Percentiles rank a stretch among this genome's conserved stretches.
phyloP scores from a whole-genome alignment of 163 green algal genomes.

The Chlorella variabilis region DNA sequence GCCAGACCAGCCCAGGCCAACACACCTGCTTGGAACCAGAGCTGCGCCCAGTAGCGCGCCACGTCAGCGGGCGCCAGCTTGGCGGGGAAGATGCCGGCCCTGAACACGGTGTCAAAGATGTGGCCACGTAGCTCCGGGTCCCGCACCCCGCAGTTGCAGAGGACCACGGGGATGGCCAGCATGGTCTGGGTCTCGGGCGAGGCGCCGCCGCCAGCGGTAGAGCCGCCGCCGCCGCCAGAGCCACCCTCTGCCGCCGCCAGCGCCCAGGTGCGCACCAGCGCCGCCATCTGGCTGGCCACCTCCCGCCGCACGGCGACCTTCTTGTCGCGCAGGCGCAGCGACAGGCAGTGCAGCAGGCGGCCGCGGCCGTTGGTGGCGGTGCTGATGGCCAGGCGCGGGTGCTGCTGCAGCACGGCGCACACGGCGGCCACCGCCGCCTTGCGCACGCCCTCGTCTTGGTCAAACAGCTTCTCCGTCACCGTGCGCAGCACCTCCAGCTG shows the following conservation, averaged over 20 bases:
- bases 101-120: conserved; percentile 34
- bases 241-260: background rate
- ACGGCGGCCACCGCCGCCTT: conserved; percentile 42
- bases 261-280: conserved; percentile 52
- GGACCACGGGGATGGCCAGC: conserved; percentile 12
- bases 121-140: conserved; percentile 39
- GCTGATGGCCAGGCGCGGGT: conserved; percentile 38
- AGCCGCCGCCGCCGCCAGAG: no score
- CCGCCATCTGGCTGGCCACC: conserved; percentile 48
- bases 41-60: conserved; percentile 44
- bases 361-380: conserved; percentile 25
- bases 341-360: conserved; percentile 46
- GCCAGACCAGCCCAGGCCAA: no score
- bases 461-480: conserved; percentile 49
- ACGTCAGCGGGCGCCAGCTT: conserved; percentile 37
- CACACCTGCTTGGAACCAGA: conserved; percentile 36
- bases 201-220: background rate
- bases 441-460: conserved; percentile 70
- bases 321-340: conserved; percentile 70
- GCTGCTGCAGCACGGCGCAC: conserved; percentile 40
- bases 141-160: conserved; percentile 4
- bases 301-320: conserved; percentile 66
- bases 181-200: background rate
- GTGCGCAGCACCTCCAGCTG: background rate
- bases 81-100: conserved; percentile 44